Evolutionary conservation across 1,139 yeast species (phyloP).

Genomic region (Blastobotrys arbuscula): DNA sequence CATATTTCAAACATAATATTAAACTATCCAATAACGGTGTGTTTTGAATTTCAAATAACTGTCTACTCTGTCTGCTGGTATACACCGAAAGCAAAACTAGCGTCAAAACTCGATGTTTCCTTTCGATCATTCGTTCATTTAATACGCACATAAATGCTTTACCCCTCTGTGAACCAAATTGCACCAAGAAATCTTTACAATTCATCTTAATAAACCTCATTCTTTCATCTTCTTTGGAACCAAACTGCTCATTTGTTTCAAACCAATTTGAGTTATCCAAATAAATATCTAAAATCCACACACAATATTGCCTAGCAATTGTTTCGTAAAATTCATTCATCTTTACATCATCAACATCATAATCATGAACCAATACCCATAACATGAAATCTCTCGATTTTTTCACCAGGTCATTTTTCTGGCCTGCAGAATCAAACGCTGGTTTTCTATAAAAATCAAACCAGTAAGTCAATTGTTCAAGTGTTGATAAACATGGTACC

Average conservation of each 20-base stretch:
- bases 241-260: constrained; percentile 15
- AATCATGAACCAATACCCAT: constrained; percentile 31
- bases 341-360: constrained; percentile 22
- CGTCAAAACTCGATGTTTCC: constrained; percentile 36
- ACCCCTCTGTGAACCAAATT: constrained; percentile 39
- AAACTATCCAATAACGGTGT: constrained; percentile 42
- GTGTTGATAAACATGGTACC: constrained; percentile 38
- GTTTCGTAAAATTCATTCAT: constrained; percentile 20
- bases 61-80: constrained; percentile 32
- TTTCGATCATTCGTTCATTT: constrained; percentile 33
- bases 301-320: constrained; percentile 16
- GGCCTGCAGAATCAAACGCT: constrained; percentile 60
- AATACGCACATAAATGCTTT: constrained; percentile 35
- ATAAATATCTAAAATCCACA: constrained; percentile 24
- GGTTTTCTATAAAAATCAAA: constrained; percentile 46
- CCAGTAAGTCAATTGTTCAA: constrained; percentile 47
- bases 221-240: constrained; percentile 39
- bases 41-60: constrained; percentile 35
- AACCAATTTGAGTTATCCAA: constrained; percentile 17
- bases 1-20: constrained; percentile 42
- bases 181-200: constrained; percentile 38
- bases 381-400: constrained; percentile 42
- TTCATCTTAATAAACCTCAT: constrained; percentile 45
- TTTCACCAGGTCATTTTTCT: constrained; percentile 35
- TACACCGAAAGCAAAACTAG: constrained; percentile 35